phyloP scores from a whole-genome alignment of 108 stramenopile species.

The Cyclotella distinguenda region DNA sequence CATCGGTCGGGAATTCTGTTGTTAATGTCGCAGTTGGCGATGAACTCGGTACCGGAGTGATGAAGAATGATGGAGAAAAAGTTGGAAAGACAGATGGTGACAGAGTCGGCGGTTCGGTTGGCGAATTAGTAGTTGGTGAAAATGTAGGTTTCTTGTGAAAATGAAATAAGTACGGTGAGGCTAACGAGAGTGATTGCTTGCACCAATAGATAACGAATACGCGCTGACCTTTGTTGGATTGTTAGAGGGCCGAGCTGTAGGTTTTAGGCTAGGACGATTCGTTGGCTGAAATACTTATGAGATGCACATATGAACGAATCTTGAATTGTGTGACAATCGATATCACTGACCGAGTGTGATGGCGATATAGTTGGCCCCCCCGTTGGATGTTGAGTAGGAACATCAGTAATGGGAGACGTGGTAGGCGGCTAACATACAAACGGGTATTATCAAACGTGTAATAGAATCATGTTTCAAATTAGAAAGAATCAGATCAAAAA shows the following conservation, averaged over 20 bases:
- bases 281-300: background rate
- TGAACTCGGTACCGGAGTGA: too few species aligned
- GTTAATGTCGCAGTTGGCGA: too few species aligned
- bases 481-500: background rate
- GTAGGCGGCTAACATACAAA: slow-evolving; percentile 1
- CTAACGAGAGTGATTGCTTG: background rate
- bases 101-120: background rate
- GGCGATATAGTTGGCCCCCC: background rate
- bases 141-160: background rate
- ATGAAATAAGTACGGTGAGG: background rate
- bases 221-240: background rate
- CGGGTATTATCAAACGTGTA: too few species aligned
- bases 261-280: background rate
- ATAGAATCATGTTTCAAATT: background rate
- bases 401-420: background rate
- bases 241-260: background rate
- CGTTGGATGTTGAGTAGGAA: background rate
- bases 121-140: too few species aligned
- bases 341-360: too few species aligned
- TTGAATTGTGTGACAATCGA: too few species aligned
- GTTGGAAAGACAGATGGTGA: too few species aligned
- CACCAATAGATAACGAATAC: background rate
- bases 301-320: background rate
- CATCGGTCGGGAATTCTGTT: too few species aligned
- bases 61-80: too few species aligned